Evolutionary conservation across 2,329 filamentous ascomycete genomes (phyloP).

Genomic region (Colletotrichum lini): DNA sequence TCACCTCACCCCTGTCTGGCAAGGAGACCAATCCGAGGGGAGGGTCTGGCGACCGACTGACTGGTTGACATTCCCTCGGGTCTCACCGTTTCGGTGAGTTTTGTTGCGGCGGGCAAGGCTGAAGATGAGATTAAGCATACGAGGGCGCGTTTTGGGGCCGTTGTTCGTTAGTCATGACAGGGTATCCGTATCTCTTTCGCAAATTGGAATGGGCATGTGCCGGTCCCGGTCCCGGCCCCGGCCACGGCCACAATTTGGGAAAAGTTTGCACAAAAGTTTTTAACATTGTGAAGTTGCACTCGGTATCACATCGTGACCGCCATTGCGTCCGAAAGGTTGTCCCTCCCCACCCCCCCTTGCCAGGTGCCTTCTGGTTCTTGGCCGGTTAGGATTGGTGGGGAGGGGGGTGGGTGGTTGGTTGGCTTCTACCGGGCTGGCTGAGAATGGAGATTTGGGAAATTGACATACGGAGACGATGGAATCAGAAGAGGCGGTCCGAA

Average conservation of each 20-base stretch:
- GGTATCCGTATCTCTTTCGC: not conserved
- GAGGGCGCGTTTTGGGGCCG: not conserved
- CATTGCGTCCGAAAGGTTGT: not conserved
- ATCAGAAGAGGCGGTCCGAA: constrained; percentile 8
- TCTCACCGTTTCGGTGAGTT: not conserved
- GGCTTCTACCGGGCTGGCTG: constrained; percentile 6
- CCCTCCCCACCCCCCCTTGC: not conserved
- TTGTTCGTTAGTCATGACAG: not conserved
- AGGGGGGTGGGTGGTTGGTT: not conserved
- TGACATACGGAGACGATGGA: constrained; percentile 10
- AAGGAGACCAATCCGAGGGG: too few species aligned
- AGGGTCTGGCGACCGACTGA: not conserved
- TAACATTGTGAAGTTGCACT: not conserved
- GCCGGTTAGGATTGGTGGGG: not conserved
- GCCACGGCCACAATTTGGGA: not conserved
- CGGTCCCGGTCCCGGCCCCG: too few species aligned
- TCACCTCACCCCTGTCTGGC: not conserved
- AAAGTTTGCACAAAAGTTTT: not conserved
- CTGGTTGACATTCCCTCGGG: too few species aligned
- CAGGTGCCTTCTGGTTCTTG: not conserved
- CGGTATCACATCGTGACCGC: constrained; percentile 5
- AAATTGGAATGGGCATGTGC: not conserved
- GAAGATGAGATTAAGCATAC: constrained; percentile 15
- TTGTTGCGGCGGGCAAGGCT: constrained; percentile 1
- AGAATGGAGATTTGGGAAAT: constrained; percentile 12